Conservation (phyloP, 345 rosid genomes). For the Eucalyptus tenuipes region DNA sequence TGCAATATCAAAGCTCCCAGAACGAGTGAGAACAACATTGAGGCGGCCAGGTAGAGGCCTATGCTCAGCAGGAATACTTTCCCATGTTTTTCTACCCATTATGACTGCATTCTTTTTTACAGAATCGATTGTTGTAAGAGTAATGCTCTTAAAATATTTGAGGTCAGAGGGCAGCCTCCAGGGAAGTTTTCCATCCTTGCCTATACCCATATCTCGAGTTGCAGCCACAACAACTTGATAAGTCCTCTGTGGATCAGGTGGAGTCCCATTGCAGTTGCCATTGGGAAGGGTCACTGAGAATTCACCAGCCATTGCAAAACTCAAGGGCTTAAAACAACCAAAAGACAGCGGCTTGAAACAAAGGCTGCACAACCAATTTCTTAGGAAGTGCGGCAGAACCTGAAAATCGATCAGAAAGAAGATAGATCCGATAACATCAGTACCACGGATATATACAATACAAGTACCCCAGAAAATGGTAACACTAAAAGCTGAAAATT, state of each 20-base stretch:
- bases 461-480: neutral
- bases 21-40: slow-evolving; percentile 88
- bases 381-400: slow-evolving; percentile 26
- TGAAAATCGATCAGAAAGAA: neutral
- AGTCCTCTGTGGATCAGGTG: slow-evolving; percentile 37
- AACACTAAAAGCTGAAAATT: neutral
- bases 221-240: slow-evolving; percentile 91
- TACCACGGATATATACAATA: neutral
- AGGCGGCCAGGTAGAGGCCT: slow-evolving; percentile 85
- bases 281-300: slow-evolving; percentile 25
- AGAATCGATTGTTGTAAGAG: slow-evolving; percentile 45
- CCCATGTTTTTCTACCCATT: slow-evolving; percentile 98
- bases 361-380: slow-evolving; percentile 24
- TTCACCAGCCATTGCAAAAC: slow-evolving; percentile 26
- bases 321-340: slow-evolving; percentile 4
- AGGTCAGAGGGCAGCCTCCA: slow-evolving; percentile 87
- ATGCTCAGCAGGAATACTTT: slow-evolving; percentile 61
- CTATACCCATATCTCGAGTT: slow-evolving; percentile 82
- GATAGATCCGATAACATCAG: neutral
- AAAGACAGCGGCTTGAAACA: neutral
- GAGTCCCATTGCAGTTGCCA: slow-evolving; percentile 28
- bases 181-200: slow-evolving; percentile 76
- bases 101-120: slow-evolving; percentile 78
- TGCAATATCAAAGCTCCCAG: slow-evolving; percentile 73
- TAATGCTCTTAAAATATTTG: slow-evolving; percentile 71